Conservation (phyloP, 768 basidiomycete genomes). For the Boletus reticulatus region DNA sequence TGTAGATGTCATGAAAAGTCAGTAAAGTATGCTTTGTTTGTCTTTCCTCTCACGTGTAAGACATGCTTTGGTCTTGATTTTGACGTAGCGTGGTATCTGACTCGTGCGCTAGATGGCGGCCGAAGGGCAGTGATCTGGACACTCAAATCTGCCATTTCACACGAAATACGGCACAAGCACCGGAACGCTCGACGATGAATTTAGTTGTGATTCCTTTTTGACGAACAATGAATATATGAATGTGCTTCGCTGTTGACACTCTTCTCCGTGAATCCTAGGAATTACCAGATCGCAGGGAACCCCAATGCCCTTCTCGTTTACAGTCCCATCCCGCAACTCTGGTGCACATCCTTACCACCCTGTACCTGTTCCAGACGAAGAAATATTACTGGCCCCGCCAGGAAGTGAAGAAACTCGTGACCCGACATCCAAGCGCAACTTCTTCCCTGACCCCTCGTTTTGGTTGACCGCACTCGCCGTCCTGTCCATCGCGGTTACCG, state of each 20-base stretch:
- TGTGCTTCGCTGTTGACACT: neutral
- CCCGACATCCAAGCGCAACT: neutral
- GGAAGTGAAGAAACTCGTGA: neutral
- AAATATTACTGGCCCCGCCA: conserved; percentile 4
- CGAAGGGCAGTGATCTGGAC: neutral
- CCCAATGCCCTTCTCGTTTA: conserved; percentile 5
- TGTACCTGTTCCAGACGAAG: conserved; percentile 17
- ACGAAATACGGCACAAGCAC: conserved; percentile 10
- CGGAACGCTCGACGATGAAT: neutral
- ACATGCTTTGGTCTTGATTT: conserved; percentile 3
- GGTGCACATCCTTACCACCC: conserved; percentile 8
- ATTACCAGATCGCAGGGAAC: neutral
- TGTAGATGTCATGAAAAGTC: conserved; percentile 1
- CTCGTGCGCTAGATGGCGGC: neutral
- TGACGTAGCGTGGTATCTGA: neutral
- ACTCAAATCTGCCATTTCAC: neutral
- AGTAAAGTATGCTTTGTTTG: neutral
- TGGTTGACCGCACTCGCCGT: conserved; percentile 18
- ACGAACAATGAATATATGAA: conserved; percentile 5
- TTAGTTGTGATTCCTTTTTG: neutral
- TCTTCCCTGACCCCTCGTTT: conserved; percentile 13
- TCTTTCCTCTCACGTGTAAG: neutral
- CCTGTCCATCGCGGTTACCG: conserved; percentile 18
- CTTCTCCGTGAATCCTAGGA: neutral
- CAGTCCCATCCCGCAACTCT: neutral